These are phyloP conservation scores for Macaranga tanarius DNA, from an alignment of 441 rosid species.

Conservation along the genomic window DNA sequence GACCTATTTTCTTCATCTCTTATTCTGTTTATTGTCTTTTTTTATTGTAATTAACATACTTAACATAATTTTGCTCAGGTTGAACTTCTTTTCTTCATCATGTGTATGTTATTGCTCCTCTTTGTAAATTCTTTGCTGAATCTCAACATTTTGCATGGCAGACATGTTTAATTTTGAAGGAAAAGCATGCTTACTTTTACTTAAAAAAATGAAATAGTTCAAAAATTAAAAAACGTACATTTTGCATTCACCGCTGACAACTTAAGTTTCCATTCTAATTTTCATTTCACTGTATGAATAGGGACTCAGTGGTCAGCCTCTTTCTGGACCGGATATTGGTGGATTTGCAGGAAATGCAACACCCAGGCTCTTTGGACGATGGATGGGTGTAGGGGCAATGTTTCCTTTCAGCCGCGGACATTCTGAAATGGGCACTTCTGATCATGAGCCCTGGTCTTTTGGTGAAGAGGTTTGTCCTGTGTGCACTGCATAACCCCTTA, in stretches of 20 bases:
- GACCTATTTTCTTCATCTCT: not conserved
- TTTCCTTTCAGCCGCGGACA: constrained; percentile 98
- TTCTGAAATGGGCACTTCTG: constrained; percentile 62
- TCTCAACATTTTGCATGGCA: not conserved
- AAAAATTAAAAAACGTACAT: not conserved
- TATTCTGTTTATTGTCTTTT: not conserved
- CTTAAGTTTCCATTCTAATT: constrained; percentile 20
- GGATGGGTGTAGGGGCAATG: constrained; percentile 98
- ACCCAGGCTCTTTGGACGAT: constrained; percentile 85
- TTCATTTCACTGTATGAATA: constrained; percentile 33
- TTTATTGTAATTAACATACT: too few relatives aligned
- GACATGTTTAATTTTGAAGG: not conserved
- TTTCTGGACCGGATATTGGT: constrained; percentile 98
- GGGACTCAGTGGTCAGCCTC: constrained; percentile 97
- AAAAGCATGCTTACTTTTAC: not conserved
- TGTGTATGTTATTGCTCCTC: not conserved
- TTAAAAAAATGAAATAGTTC: not conserved
- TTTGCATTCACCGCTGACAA: not conserved
- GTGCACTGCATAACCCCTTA: not conserved
- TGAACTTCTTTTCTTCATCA: not conserved
- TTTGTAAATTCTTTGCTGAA: not conserved
- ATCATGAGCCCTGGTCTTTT: constrained; percentile 98
- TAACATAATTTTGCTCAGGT: not conserved
- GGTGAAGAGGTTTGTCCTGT: constrained; percentile 82
- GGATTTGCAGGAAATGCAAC: constrained; percentile 94